Evolutionary conservation across 192 early-diverging fungal species (phyloP), one percentile per base, ranked within the genome.

Genomic region (Geranomyces variabilis): DNA sequence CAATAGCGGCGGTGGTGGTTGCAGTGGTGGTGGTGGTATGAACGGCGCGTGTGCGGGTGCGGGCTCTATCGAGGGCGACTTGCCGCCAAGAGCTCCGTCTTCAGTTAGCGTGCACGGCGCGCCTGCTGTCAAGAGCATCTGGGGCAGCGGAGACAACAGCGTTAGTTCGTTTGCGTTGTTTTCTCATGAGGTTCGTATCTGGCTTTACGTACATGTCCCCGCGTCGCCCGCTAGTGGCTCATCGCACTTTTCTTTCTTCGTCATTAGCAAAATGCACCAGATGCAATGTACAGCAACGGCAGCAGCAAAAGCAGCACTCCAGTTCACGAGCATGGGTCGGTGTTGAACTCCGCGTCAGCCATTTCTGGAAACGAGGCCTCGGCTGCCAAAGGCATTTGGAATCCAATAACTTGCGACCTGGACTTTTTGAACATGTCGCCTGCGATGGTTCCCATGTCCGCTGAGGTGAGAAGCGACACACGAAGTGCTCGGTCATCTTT

Each of bases 241-340:
- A 29, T 13, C 5, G 26, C 13, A 19, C 13, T 0, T 19, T 56
- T 13, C 22, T 56, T 13, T 7, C 55, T 1, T 24, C 10, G 5
- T 3, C 36, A 41, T 41, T 22, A 64, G 63, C 61, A 74, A 53
- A 43, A n/a, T 5, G 46, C 62, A 9, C 21, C 70, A 0, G 72
- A 67, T 21, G 28, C 72, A 17, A 26, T 74, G 31, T 59, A 67
- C 72, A 74, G 63, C 66, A 75, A 62, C 30, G 62, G 70, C 36
- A 71, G 70, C 49, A 71, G 70, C 62, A 71, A 70, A 56, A 61
- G 68, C 43, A 60, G 68, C 51, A 65, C 72, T 5, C 72, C 63
- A 21, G 21, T 21, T 17, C 43, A 30, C 17, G 64, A 74, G 9
- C 31, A 66, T 4, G 24, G 24, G 8, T 49, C 72, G 17, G 17